Evolutionary conservation across 176 grass and related monocot species (phyloP).

Genomic region (Puccinellia tenuiflora): DNA sequence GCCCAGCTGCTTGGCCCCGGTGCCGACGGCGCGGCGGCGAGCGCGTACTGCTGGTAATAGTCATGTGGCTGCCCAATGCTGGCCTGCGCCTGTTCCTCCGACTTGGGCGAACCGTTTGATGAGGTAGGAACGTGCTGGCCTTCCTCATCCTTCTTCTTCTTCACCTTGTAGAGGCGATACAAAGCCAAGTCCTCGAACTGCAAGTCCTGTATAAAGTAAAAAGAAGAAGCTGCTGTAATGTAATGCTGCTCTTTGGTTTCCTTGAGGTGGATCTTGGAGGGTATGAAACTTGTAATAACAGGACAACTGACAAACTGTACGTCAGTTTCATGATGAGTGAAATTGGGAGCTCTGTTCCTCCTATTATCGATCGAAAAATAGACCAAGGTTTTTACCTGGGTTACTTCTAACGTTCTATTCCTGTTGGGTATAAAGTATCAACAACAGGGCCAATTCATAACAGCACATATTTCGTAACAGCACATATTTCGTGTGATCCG

Average conservation of each 20-base stretch:
- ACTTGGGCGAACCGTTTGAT: neutral
- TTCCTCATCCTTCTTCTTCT: neutral
- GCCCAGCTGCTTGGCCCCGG: neutral
- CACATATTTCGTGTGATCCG: too few species aligned
- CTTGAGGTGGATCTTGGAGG: neutral
- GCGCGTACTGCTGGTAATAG: neutral
- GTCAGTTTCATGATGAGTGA: too few species aligned
- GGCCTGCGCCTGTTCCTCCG: neutral
- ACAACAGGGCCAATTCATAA: too few species aligned
- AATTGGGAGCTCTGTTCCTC: too few species aligned
- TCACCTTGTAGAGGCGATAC: conserved; percentile 28
- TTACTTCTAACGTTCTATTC: too few species aligned
- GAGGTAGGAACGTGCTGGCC: neutral
- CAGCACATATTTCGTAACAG: too few species aligned
- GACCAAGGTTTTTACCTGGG: too few species aligned
- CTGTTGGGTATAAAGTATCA: too few species aligned
- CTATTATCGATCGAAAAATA: too few species aligned
- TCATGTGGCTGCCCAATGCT: neutral
- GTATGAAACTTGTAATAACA: neutral
- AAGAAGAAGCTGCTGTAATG: too few species aligned
- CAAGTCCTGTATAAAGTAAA: neutral
- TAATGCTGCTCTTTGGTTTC: neutral
- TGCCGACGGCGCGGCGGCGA: neutral
- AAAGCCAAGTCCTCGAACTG: neutral
- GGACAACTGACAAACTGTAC: neutral